Conservation (phyloP, 768 basidiomycete genomes). For the Rhizopogon sp. region DNA sequence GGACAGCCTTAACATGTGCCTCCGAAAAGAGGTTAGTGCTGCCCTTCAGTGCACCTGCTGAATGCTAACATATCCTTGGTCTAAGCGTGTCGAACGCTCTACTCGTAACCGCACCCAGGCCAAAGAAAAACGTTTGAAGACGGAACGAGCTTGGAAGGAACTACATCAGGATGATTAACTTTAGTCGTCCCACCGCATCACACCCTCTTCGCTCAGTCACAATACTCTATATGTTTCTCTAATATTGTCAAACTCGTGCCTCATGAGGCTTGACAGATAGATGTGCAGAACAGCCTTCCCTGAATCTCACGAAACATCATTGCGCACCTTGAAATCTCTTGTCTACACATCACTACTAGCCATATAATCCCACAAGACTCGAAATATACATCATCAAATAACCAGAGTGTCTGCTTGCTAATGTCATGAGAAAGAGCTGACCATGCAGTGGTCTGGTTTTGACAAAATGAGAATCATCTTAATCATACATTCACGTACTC, state of each 20-base stretch:
- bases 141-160: conserved; percentile 57
- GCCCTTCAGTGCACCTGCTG: background rate
- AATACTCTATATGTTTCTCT: background rate
- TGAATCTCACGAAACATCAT: too few species aligned
- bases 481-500: background rate
- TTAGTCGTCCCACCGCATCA: background rate
- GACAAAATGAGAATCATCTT: background rate
- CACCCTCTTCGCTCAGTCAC: background rate
- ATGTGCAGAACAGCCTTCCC: background rate
- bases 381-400: background rate
- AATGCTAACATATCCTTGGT: conserved; percentile 5
- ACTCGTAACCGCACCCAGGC: conserved; percentile 55
- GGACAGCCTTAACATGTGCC: conserved; percentile 61
- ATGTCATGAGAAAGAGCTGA: background rate
- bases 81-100: conserved; percentile 56
- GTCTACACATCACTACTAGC: background rate
- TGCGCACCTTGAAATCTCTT: background rate
- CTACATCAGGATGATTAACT: conserved; percentile 45
- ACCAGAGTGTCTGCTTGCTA: background rate
- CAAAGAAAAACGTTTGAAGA: conserved; percentile 50
- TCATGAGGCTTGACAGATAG: background rate
- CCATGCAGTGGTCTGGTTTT: background rate
- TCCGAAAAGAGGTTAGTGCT: conserved; percentile 59
- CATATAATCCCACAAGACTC: too few species aligned
- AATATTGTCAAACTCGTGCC: background rate